Evolutionary conservation across 2,329 filamentous ascomycete genomes (phyloP).

Genomic region (Aschersonia sp.): DNA sequence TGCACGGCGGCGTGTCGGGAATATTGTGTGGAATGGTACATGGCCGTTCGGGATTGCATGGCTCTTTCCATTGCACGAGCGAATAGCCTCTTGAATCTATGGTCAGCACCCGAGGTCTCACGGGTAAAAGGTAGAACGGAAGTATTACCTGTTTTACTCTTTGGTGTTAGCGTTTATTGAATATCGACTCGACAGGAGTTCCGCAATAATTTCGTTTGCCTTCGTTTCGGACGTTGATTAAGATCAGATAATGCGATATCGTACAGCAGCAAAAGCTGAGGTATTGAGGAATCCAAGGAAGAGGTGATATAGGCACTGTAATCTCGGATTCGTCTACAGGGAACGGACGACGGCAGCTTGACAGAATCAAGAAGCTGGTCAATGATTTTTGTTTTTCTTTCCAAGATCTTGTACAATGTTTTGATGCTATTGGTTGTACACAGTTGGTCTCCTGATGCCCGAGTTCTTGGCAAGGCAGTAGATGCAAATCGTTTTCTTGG

Average conservation of each 20-base stretch:
- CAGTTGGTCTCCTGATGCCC: neutral
- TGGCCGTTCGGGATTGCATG: slow-evolving; percentile 47
- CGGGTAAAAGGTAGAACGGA: no score
- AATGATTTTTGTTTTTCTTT: slow-evolving; percentile 6
- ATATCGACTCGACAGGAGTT: no score
- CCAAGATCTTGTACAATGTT: slow-evolving; percentile 11
- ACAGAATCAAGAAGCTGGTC: slow-evolving; percentile 3
- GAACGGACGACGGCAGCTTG: slow-evolving; percentile 27
- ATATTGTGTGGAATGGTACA: slow-evolving; percentile 71
- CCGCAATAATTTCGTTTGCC: neutral
- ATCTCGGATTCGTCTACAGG: slow-evolving; percentile 13
- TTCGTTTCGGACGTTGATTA: slow-evolving; percentile 7
- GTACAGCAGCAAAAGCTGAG: slow-evolving; percentile 5
- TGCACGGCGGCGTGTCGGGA: slow-evolving; percentile 69
- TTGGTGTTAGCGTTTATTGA: neutral
- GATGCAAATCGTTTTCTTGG: neutral
- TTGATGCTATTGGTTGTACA: slow-evolving; percentile 13
- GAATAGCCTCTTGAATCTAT: neutral
- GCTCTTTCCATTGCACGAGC: neutral
- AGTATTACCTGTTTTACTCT: neutral
- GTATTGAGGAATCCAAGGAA: neutral
- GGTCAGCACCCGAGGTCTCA: neutral
- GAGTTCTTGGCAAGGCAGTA: no score
- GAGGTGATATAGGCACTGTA: neutral
- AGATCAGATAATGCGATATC: slow-evolving; percentile 3